These are phyloP conservation scores for Eucalyptus caleyi DNA, from an alignment of 345 rosid species.

Conservation along the genomic window DNA sequence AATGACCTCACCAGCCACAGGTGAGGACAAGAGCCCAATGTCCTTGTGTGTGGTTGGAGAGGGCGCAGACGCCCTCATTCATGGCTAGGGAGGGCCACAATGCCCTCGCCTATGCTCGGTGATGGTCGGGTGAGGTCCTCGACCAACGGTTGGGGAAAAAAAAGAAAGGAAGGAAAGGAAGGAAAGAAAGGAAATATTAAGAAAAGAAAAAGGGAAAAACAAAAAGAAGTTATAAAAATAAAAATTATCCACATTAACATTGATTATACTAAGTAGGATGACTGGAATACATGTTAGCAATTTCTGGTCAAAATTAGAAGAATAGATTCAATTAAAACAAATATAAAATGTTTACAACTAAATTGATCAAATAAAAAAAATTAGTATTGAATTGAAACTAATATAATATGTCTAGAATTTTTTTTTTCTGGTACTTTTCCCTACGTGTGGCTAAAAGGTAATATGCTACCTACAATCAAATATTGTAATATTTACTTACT, in stretches of 20 bases:
- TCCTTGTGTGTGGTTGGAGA: background rate
- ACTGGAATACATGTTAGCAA: accelerated
- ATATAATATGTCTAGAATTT: too few relatives aligned
- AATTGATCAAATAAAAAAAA: too few relatives aligned
- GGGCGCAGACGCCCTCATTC: background rate
- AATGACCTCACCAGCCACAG: accelerated
- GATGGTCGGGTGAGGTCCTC: background rate
- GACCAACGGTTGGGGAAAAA: accelerated
- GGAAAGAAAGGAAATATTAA: too few relatives aligned
- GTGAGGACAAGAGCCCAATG: background rate
- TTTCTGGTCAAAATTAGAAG: background rate
- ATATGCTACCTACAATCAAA: background rate
- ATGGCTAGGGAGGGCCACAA: background rate
- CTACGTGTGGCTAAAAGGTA: background rate
- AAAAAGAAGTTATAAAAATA: too few relatives aligned
- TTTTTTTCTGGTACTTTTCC: background rate
- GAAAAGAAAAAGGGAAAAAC: too few relatives aligned
- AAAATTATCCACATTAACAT: too few relatives aligned
- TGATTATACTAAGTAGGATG: too few relatives aligned
- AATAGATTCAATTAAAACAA: too few relatives aligned
- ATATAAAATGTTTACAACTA: too few relatives aligned
- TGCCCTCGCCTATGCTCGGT: accelerated
- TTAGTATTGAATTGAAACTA: too few relatives aligned
- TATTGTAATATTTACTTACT: background rate
- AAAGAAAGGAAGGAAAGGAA: too few relatives aligned